phyloP scores from a whole-genome alignment of 1,139 yeast species.

The Wickerhamiella infanticola region DNA sequence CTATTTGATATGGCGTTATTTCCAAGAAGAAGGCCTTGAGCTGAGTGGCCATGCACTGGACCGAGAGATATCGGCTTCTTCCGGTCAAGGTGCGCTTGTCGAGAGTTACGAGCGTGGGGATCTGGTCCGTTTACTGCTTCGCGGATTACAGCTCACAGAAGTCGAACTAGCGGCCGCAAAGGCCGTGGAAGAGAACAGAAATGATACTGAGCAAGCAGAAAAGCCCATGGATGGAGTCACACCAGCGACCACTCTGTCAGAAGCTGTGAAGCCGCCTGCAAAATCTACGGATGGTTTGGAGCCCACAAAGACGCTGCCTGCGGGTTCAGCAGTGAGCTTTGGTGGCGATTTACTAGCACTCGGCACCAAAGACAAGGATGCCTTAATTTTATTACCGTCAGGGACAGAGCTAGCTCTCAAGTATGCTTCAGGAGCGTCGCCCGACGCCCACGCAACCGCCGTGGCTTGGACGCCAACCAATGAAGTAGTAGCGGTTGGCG shows the following conservation, averaged over 20 bases:
- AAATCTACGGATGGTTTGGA: not conserved
- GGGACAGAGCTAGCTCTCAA: constrained; percentile 1
- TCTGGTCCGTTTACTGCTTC: constrained; percentile 66
- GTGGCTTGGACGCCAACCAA: constrained; percentile 21
- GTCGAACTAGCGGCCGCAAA: constrained; percentile 31
- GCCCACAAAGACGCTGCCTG: not conserved
- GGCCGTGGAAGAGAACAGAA: constrained; percentile 7
- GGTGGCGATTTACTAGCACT: constrained; percentile 1
- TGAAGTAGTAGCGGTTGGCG: constrained; percentile 19
- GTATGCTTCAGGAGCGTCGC: not conserved
- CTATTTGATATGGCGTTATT: constrained; percentile 83
- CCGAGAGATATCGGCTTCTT: constrained; percentile 51
- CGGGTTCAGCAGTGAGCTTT: not conserved
- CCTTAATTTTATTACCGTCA: not conserved
- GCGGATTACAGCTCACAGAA: constrained; percentile 60
- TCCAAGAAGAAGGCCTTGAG: constrained; percentile 76
- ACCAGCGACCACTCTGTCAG: not conserved
- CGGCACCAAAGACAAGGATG: constrained; percentile 2
- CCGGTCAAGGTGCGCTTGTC: constrained; percentile 18
- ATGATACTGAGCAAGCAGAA: constrained; percentile 10
- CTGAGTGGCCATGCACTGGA: constrained; percentile 71
- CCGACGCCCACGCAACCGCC: constrained; percentile 19
- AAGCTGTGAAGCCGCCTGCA: not conserved
- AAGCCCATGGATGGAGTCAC: constrained; percentile 17
- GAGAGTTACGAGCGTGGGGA: constrained; percentile 55